Evolutionary conservation across 2,329 filamentous ascomycete species (phyloP).

Genomic region (Albifimbria verrucaria): DNA sequence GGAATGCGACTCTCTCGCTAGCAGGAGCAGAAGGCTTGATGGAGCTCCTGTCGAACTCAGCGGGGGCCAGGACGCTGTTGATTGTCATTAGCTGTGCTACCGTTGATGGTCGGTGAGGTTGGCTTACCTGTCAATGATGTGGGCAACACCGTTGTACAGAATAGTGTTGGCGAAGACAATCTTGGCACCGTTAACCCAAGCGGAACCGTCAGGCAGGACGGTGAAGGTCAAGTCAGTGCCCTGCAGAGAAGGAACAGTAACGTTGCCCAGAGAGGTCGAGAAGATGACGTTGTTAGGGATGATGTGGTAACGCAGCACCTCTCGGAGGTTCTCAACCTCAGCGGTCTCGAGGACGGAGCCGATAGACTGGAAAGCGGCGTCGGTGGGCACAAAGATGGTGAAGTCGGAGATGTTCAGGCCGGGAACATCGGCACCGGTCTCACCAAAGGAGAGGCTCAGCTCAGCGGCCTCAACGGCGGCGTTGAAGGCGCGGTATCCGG

Average conservation of each 20-base stretch:
- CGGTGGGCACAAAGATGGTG: constrained; percentile 4
- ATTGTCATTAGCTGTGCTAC: background rate
- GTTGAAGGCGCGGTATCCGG: constrained; percentile 1
- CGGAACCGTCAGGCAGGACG: constrained; percentile 1
- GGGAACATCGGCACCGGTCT: background rate
- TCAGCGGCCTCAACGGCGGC: constrained; percentile 1
- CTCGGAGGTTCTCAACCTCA: background rate
- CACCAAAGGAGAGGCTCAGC: background rate
- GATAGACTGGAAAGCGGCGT: constrained; percentile 1
- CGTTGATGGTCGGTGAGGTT: background rate
- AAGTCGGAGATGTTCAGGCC: constrained; percentile 3
- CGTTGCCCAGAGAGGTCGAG: constrained; percentile 1
- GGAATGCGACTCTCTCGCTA: background rate
- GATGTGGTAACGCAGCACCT: constrained; percentile 2
- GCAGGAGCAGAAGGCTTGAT: background rate
- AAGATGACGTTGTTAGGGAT: constrained; percentile 4
- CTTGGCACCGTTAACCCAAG: constrained; percentile 1
- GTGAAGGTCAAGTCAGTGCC: constrained; percentile 1
- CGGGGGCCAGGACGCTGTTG: background rate
- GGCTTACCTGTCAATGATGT: constrained; percentile 1
- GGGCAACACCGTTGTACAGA: constrained; percentile 2
- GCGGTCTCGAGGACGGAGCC: constrained; percentile 1
- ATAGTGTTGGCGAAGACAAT: constrained; percentile 1
- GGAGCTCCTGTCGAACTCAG: constrained; percentile 1
- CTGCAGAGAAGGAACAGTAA: background rate